Evolutionary conservation across 495 filamentous ascomycete species (phyloP).

Genomic region (Xylaria longipes): DNA sequence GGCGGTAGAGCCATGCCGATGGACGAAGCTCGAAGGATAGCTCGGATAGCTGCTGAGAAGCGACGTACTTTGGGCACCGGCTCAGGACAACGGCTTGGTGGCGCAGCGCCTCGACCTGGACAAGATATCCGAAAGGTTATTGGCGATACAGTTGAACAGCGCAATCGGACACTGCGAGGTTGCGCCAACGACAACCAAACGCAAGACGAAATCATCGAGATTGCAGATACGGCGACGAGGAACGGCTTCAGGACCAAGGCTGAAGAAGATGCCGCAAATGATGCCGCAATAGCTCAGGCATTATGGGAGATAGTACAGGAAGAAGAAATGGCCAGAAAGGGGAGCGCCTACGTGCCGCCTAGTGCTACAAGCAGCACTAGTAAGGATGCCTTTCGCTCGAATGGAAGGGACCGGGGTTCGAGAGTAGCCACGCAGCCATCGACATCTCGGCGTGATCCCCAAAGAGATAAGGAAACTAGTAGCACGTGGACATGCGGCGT

Average conservation of each 20-base stretch:
- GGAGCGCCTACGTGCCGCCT: constrained; percentile 67
- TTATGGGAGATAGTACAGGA: constrained; percentile 88
- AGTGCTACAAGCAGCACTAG: constrained; percentile 24
- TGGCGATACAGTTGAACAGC: constrained; percentile 73
- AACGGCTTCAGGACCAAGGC: constrained; percentile 84
- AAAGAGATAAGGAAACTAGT: constrained; percentile 21
- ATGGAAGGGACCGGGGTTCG: background rate
- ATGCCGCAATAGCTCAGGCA: constrained; percentile 85
- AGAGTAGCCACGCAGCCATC: constrained; percentile 6
- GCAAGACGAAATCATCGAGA: constrained; percentile 61
- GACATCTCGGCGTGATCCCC: background rate
- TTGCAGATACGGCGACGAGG: constrained; percentile 69
- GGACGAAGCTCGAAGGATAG: constrained; percentile 77
- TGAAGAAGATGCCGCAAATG: constrained; percentile 89
- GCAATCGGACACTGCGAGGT: constrained; percentile 66
- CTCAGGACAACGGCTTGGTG: constrained; percentile 78
- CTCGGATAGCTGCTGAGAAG: constrained; percentile 78
- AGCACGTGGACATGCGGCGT: constrained; percentile 74
- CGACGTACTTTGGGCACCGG: constrained; percentile 63
- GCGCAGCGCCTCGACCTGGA: constrained; percentile 62
- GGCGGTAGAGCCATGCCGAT: constrained; percentile 71
- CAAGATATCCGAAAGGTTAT: constrained; percentile 78
- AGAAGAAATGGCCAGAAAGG: constrained; percentile 72
- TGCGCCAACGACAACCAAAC: constrained; percentile 75
- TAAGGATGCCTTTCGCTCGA: background rate